Conservation (phyloP, 805 yeast genomes). For the Jamesozyma rosinii region DNA sequence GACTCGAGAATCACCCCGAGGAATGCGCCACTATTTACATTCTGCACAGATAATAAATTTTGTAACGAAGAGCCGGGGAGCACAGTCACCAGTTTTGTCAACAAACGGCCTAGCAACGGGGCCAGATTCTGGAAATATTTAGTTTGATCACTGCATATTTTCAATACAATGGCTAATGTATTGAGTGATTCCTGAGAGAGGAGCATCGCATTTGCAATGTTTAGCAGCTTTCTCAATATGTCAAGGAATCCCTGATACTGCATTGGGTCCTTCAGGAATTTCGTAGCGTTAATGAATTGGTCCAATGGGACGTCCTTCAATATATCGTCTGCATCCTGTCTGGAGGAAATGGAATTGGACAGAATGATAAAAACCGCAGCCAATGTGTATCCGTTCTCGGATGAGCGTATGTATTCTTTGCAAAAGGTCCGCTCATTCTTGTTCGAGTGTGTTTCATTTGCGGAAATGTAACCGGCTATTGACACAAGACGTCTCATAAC, state of each 20-base stretch:
- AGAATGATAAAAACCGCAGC: slow-evolving; percentile 22
- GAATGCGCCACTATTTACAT: slow-evolving; percentile 1
- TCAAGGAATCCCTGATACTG: slow-evolving; percentile 28
- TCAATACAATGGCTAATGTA: slow-evolving; percentile 10
- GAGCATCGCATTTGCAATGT: slow-evolving; percentile 16
- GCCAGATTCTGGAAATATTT: slow-evolving; percentile 19
- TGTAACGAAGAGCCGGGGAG: slow-evolving; percentile 20
- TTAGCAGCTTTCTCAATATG: slow-evolving; percentile 22
- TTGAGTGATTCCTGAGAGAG: slow-evolving; percentile 9
- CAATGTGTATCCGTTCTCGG: slow-evolving; percentile 15
- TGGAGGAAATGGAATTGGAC: slow-evolving; percentile 21
- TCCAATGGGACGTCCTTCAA: slow-evolving; percentile 9
- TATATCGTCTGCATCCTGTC: slow-evolving; percentile 15
- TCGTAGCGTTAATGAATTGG: slow-evolving; percentile 9
- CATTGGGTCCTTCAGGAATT: slow-evolving; percentile 23
- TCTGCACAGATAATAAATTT: neutral
- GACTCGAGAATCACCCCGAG: slow-evolving; percentile 11
- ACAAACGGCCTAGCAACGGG: slow-evolving; percentile 15
- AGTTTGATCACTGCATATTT: slow-evolving; percentile 20
- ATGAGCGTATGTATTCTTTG: slow-evolving; percentile 7
- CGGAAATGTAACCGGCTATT: slow-evolving; percentile 23
- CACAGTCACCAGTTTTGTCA: slow-evolving; percentile 23
- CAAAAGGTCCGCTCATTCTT: slow-evolving; percentile 14
- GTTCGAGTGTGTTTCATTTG: slow-evolving; percentile 18
- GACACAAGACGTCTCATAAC: slow-evolving; percentile 24